phyloP scores from a whole-genome alignment of 345 rosid genomes.

The Viola odorata region DNA sequence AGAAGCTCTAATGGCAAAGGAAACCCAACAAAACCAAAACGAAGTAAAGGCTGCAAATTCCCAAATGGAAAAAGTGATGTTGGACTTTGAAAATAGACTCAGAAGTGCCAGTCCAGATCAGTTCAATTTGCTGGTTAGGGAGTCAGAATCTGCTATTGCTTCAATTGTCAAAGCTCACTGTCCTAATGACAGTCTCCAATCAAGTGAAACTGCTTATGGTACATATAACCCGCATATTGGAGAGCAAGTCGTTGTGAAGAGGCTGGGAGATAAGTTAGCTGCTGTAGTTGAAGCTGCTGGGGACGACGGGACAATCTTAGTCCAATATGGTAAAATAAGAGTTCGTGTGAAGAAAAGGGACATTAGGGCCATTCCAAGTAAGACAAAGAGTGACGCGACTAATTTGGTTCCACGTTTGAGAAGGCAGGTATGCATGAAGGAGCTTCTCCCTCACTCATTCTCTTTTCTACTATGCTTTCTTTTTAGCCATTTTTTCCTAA shows the following conservation, averaged over 20 bases:
- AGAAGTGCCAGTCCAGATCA: conserved; percentile 40
- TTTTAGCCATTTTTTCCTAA: not conserved
- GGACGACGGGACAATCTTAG: conserved; percentile 54
- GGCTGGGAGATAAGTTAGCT: conserved; percentile 67
- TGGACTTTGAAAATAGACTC: conserved; percentile 52
- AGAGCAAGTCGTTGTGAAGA: conserved; percentile 67
- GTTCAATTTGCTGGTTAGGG: conserved; percentile 46
- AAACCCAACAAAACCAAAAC: conserved; percentile 49
- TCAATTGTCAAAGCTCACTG: conserved; percentile 51
- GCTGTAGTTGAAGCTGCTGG: conserved; percentile 68
- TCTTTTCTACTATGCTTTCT: not conserved
- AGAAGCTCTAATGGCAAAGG: conserved; percentile 51
- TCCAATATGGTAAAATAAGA: conserved; percentile 78
- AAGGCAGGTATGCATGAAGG: conserved; percentile 42
- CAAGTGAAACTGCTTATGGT: conserved; percentile 29
- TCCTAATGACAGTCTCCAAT: conserved; percentile 30
- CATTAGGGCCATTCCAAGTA: conserved; percentile 37
- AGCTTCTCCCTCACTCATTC: not conserved
- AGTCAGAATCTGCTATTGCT: conserved; percentile 57
- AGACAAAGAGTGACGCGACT: conserved; percentile 23
- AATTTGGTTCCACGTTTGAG: conserved; percentile 26
- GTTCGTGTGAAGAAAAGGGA: conserved; percentile 62
- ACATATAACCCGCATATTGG: conserved; percentile 50
- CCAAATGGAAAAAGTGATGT: conserved; percentile 45
- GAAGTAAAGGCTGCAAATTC: conserved; percentile 48